Evolutionary conservation across 148 eudicot species (phyloP).

Genomic region (Rhododendron ferrugineum): DNA sequence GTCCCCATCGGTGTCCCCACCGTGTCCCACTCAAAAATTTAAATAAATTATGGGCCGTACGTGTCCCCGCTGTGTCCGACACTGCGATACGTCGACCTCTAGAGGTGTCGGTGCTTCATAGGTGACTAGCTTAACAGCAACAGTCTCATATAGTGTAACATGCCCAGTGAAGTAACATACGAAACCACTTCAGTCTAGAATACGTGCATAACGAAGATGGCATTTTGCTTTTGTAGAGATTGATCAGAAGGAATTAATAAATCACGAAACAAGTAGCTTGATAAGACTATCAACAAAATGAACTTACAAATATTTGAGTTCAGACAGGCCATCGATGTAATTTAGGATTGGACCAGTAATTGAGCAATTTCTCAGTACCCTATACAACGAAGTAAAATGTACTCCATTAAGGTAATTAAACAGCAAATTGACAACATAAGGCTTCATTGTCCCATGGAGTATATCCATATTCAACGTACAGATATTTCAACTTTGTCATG

Average conservation of each 20-base stretch:
- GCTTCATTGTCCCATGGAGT: neutral
- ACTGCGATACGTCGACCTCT: no score
- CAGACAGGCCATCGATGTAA: conserved; percentile 32
- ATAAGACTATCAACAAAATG: neutral
- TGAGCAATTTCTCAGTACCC: conserved; percentile 74
- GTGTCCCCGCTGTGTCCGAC: no score
- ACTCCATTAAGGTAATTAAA: neutral
- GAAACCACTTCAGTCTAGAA: no score
- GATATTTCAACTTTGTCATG: conserved; percentile 20
- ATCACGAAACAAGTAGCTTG: neutral
- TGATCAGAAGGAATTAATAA: neutral
- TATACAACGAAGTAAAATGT: conserved; percentile 27
- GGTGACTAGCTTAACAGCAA: no score
- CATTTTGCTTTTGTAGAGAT: neutral
- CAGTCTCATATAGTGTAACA: no score
- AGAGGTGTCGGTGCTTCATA: no score
- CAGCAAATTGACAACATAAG: neutral
- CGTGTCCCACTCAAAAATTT: no score
- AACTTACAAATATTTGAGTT: conserved; percentile 40
- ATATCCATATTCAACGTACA: conserved; percentile 42
- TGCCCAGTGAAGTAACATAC: no score
- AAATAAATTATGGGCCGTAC: no score
- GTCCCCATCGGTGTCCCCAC: no score
- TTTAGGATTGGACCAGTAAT: conserved; percentile 52
- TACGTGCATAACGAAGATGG: neutral